A percentile compares a stretch with the other conserved stretches of the same genome.
Conservation (phyloP, 2,329 filamentous ascomycete species). For the Fusarium pseudonygamai region DNA sequence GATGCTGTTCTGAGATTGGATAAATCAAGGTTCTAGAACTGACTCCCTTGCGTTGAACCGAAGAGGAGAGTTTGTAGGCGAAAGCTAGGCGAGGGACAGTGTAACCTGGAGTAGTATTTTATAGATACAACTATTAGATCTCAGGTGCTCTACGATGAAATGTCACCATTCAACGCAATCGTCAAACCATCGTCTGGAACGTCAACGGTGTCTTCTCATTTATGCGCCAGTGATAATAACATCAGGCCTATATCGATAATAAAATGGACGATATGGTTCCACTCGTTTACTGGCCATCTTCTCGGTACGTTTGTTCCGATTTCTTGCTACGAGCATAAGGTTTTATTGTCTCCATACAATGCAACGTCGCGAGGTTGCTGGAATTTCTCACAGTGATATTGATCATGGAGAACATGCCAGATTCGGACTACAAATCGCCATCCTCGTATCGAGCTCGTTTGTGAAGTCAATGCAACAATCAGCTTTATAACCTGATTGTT, state of each 20-base stretch:
- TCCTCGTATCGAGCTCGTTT: not conserved
- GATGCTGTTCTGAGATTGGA: not conserved
- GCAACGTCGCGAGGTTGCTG: not conserved
- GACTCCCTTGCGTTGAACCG: not conserved
- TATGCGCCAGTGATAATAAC: not conserved
- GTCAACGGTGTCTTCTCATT: not conserved
- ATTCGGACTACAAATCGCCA: not conserved
- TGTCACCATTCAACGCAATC: not conserved
- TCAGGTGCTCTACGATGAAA: not conserved
- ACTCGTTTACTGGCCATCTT: accelerated
- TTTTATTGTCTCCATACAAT: not conserved
- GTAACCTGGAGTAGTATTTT: not conserved
- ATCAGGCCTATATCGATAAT: not conserved
- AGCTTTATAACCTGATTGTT: not conserved
- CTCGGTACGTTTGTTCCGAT: not conserved
- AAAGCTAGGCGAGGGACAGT: not conserved
- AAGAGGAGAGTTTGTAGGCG: not conserved
- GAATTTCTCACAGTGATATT: accelerated
- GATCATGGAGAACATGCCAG: not conserved
- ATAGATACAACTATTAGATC: not conserved
- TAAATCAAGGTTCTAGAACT: not conserved
- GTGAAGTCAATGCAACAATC: not conserved
- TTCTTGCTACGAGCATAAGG: not conserved
- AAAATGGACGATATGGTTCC: not conserved
- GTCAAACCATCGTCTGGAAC: not conserved